Percentiles rank a stretch among this genome's conserved stretches.
These are phyloP conservation scores for Penicillium sp. DNA, from an alignment of 2,329 filamentous ascomycete species.

Conservation along the genomic window DNA sequence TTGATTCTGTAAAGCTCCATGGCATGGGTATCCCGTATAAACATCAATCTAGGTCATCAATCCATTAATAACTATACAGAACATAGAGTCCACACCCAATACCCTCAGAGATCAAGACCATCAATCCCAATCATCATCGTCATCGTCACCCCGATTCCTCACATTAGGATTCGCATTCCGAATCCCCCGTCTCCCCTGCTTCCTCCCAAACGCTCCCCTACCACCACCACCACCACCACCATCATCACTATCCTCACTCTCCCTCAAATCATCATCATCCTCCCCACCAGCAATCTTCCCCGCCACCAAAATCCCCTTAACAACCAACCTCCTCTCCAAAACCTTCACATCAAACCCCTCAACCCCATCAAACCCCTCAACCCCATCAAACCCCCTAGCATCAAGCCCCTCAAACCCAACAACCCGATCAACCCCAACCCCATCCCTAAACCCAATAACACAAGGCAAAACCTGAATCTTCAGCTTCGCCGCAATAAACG, in stretches of 20 bases:
- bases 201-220: constrained; percentile 11
- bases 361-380: constrained; percentile 37
- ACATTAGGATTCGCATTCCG: constrained; percentile 31
- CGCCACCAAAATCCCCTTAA: constrained; percentile 38
- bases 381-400: constrained; percentile 37
- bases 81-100: constrained; percentile 1
- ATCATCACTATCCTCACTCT: constrained; percentile 26
- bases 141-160: constrained; percentile 30
- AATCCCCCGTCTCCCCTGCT: constrained; percentile 23
- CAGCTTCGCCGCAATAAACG: constrained; percentile 48
- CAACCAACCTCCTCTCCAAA: constrained; percentile 43
- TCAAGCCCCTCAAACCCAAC: constrained; percentile 49
- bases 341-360: constrained; percentile 40
- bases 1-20: neutral
- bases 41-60: constrained; percentile 6
- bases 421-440: constrained; percentile 43
- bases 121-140: constrained; percentile 50
- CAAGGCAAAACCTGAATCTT: constrained; percentile 47
- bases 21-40: constrained; percentile 1
- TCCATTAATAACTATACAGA: constrained; percentile 8
- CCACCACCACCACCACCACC: constrained; percentile 19
- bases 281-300: constrained; percentile 29
- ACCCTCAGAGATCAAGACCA: neutral
- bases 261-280: constrained; percentile 25
- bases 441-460: constrained; percentile 49